phyloP scores from a whole-genome alignment of 768 basidiomycete species.

The Leccinum boreale region DNA sequence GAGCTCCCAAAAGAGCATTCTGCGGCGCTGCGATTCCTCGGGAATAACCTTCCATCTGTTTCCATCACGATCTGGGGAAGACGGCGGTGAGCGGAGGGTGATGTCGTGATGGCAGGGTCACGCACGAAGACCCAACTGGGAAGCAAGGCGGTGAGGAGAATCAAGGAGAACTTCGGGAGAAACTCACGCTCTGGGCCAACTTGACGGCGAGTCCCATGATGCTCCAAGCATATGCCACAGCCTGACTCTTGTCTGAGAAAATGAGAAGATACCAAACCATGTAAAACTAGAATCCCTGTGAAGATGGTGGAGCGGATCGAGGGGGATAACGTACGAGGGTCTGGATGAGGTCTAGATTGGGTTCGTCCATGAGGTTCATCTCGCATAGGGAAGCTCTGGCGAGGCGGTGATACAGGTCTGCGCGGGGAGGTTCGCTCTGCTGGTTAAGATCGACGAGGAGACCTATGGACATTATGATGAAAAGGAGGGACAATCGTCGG shows the following conservation, averaged over 20 bases:
- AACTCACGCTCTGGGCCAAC: slow-evolving; percentile 65
- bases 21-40: slow-evolving; percentile 67
- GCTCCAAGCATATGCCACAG: slow-evolving; percentile 72
- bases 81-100: slow-evolving; percentile 23
- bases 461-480: slow-evolving; percentile 73
- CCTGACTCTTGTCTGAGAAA: slow-evolving; percentile 72
- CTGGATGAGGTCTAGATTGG: slow-evolving; percentile 69
- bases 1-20: slow-evolving; percentile 72
- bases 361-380: slow-evolving; percentile 71
- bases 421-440: slow-evolving; percentile 52
- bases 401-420: slow-evolving; percentile 64
- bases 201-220: slow-evolving; percentile 73
- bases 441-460: slow-evolving; percentile 61
- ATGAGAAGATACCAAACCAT: slow-evolving; percentile 76
- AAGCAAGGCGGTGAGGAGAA: slow-evolving; percentile 3
- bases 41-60: slow-evolving; percentile 63
- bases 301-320: slow-evolving; percentile 27
- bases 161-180: not conserved
- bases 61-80: slow-evolving; percentile 58
- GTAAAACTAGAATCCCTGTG: slow-evolving; percentile 48
- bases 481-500: slow-evolving; percentile 60
- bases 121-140: slow-evolving; percentile 67
- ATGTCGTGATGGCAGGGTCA: slow-evolving; percentile 14
- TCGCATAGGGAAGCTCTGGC: slow-evolving; percentile 68
- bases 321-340: slow-evolving; percentile 45